phyloP scores from a whole-genome alignment of 2,329 filamentous ascomycete genomes.

The Neoascochyta sp. region DNA sequence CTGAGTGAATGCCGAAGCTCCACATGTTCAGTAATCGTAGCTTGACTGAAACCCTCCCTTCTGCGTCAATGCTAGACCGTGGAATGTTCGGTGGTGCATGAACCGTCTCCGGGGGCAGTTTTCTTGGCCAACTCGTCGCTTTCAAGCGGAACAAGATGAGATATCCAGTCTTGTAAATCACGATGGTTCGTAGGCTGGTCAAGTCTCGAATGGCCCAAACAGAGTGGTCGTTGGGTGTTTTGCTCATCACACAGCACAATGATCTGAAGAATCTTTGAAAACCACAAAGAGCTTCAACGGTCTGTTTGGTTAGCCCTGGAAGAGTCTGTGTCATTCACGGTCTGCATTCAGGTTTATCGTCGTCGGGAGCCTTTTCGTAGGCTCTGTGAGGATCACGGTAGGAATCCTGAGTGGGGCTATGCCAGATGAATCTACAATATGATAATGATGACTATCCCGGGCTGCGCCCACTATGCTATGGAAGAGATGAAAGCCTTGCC shows the following conservation, averaged over 20 bases:
- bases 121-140: no score
- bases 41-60: no score
- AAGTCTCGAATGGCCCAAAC: not conserved
- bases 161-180: constrained; percentile 14
- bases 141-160: no score
- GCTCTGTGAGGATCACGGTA: not conserved
- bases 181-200: constrained; percentile 7
- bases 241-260: not conserved
- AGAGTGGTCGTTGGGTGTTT: not conserved
- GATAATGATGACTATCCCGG: no score
- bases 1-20: no score
- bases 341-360: not conserved
- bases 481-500: not conserved
- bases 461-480: not conserved
- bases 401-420: no score
- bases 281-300: not conserved
- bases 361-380: not conserved
- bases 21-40: no score
- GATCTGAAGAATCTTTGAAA: not conserved
- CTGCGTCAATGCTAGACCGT: no score
- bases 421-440: no score
- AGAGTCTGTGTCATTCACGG: not conserved
- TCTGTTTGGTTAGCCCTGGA: not conserved
- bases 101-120: no score
- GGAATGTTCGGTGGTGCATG: no score